Evolutionary conservation across 768 basidiomycete species (phyloP).

Genomic region (Mycena latifolia): DNA sequence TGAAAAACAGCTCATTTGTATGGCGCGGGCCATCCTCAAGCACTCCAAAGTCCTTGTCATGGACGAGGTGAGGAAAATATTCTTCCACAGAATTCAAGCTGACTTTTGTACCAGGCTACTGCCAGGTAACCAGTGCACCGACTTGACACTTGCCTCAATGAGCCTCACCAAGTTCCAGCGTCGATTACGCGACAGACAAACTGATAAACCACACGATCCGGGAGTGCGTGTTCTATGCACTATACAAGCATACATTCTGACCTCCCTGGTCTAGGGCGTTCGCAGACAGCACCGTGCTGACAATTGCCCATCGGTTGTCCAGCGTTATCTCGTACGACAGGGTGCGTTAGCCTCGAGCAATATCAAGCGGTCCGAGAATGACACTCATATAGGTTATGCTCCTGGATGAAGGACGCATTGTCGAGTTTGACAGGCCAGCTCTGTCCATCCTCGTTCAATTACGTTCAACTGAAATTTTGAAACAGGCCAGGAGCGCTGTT

Average conservation of each 20-base stretch:
- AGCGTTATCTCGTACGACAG: slow-evolving; percentile 85
- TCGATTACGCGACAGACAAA: slow-evolving; percentile 70
- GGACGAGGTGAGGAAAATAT: slow-evolving; percentile 63
- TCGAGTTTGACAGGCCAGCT: slow-evolving; percentile 80
- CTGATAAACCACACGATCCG: slow-evolving; percentile 84
- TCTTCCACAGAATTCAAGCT: too few relatives aligned
- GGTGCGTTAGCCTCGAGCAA: slow-evolving; percentile 54
- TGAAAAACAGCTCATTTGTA: slow-evolving; percentile 85
- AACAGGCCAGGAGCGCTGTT: slow-evolving; percentile 56
- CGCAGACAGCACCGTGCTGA: slow-evolving; percentile 86
- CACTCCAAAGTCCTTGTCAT: slow-evolving; percentile 82
- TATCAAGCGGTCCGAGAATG: background rate
- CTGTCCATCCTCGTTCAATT: too few relatives aligned
- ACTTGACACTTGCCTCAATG: background rate
- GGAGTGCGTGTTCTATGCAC: too few relatives aligned
- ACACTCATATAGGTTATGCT: slow-evolving; percentile 69
- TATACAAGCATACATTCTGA: too few relatives aligned
- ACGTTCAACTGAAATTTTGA: too few relatives aligned
- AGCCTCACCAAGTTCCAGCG: background rate
- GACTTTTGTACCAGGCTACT: slow-evolving; percentile 54
- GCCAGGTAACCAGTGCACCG: slow-evolving; percentile 57
- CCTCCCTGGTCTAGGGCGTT: too few relatives aligned
- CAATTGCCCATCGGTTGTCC: slow-evolving; percentile 83
- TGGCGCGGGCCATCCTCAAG: slow-evolving; percentile 90
- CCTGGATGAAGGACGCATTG: slow-evolving; percentile 81